Evolutionary conservation across 2,329 filamentous ascomycete genomes (phyloP).

Genomic region (Talaromyces sp.): DNA sequence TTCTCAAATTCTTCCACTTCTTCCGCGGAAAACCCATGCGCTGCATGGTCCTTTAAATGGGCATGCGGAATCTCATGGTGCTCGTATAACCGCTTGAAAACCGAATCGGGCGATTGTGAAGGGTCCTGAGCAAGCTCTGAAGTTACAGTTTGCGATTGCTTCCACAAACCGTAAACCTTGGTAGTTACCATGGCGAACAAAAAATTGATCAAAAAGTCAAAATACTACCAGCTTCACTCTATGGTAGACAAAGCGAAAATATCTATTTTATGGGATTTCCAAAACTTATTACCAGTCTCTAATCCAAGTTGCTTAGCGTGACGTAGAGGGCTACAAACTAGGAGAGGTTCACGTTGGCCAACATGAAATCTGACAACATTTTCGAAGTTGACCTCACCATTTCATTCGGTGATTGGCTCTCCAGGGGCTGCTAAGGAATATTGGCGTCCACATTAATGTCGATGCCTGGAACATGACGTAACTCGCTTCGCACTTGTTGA

Average conservation of each 20-base stretch:
- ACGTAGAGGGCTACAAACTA: not conserved
- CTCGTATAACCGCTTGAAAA: slow-evolving; percentile 60
- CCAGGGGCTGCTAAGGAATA: not conserved
- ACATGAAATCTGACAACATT: not conserved
- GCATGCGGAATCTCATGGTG: slow-evolving; percentile 16
- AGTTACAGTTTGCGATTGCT: slow-evolving; percentile 58
- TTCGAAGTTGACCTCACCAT: not conserved
- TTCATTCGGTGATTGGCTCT: not conserved
- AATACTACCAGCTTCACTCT: not conserved
- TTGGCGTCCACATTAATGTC: not conserved
- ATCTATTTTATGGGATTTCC: not conserved
- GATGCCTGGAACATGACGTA: slow-evolving; percentile 4
- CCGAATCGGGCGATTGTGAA: slow-evolving; percentile 54
- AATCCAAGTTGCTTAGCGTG: not conserved
- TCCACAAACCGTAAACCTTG: slow-evolving; percentile 57
- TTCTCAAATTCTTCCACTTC: slow-evolving; percentile 20
- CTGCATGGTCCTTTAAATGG: slow-evolving; percentile 18
- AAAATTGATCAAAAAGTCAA: not conserved
- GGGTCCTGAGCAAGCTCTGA: slow-evolving; percentile 60
- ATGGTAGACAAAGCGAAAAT: not conserved
- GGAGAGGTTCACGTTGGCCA: not conserved
- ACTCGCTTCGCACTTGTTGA: not conserved
- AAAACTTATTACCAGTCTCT: no score
- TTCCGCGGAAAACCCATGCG: slow-evolving; percentile 20
- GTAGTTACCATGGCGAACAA: slow-evolving; percentile 46